phyloP scores from a whole-genome alignment of 495 filamentous ascomycete species.

The Neurospora terricola region DNA sequence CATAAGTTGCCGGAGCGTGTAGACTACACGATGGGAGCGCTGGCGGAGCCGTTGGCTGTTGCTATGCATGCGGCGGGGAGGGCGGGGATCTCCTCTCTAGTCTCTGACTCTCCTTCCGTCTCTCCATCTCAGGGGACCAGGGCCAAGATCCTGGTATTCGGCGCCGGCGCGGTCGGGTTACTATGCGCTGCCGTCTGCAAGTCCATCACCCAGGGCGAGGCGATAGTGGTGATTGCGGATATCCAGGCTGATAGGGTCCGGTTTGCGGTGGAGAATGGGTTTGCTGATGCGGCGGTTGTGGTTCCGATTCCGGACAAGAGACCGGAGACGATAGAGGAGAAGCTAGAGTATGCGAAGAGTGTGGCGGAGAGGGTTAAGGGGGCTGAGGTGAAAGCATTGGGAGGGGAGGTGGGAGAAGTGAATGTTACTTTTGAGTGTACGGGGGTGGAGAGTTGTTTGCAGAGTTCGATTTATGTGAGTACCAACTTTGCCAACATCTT shows the following conservation, averaged over 20 bases:
- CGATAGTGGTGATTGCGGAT: conserved; percentile 61
- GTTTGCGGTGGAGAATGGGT: conserved; percentile 61
- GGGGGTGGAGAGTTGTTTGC: conserved; percentile 75
- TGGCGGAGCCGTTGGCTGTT: conserved; percentile 72
- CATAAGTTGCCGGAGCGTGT: conserved; percentile 58
- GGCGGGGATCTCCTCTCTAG: conserved; percentile 37
- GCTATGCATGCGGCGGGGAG: conserved; percentile 65
- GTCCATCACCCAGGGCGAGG: conserved; percentile 10
- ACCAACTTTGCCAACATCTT: too few species aligned
- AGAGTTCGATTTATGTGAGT: conserved; percentile 74
- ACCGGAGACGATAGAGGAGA: conserved; percentile 46
- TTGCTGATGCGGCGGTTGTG: conserved; percentile 52
- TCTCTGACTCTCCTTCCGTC: neutral
- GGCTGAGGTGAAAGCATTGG: conserved; percentile 16
- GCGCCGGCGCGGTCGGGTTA: conserved; percentile 72
- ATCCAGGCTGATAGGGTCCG: conserved; percentile 61
- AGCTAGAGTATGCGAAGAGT: conserved; percentile 51
- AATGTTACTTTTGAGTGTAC: conserved; percentile 88
- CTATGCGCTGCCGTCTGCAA: conserved; percentile 60
- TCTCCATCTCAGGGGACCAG: neutral
- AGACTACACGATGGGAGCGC: conserved; percentile 57
- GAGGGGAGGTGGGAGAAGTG: conserved; percentile 43
- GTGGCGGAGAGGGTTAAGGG: conserved; percentile 44
- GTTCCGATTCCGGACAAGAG: conserved; percentile 42
- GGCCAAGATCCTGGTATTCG: conserved; percentile 59